These are phyloP conservation scores for Pestalotiopsis sp. DNA, from an alignment of 2,329 filamentous ascomycete genomes.

Conservation along the genomic window DNA sequence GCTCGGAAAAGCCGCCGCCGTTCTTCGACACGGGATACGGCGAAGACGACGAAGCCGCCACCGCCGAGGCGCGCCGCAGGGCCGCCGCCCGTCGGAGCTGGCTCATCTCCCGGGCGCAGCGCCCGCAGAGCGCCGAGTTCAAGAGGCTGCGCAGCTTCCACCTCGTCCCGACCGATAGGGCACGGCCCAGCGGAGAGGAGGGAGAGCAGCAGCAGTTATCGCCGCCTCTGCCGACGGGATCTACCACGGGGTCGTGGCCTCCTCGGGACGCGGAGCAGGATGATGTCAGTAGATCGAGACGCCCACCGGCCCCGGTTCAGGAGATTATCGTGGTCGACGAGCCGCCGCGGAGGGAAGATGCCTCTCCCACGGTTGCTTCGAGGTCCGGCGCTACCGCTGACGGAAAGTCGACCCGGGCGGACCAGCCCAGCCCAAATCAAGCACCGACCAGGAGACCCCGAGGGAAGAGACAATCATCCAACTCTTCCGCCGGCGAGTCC, in stretches of 20 bases:
- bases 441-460: background rate
- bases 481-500: background rate
- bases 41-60: too few species aligned
- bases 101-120: background rate
- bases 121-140: background rate
- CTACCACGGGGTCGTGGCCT: background rate
- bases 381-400: too few species aligned
- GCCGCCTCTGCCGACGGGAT: background rate
- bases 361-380: background rate
- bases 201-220: too few species aligned
- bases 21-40: too few species aligned
- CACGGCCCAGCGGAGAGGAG: background rate
- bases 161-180: background rate
- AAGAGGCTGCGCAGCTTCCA: slow-evolving; percentile 5
- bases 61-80: background rate
- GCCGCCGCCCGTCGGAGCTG: background rate
- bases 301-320: background rate
- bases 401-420: too few species aligned
- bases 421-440: too few species aligned
- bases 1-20: too few species aligned
- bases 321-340: background rate
- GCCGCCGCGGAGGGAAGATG: background rate
- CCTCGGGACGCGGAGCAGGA: background rate
- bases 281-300: too few species aligned
- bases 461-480: background rate